These are phyloP conservation scores for Ophiostoma perfectum DNA, from an alignment of 2,329 filamentous ascomycete genomes.

Conservation along the genomic window DNA sequence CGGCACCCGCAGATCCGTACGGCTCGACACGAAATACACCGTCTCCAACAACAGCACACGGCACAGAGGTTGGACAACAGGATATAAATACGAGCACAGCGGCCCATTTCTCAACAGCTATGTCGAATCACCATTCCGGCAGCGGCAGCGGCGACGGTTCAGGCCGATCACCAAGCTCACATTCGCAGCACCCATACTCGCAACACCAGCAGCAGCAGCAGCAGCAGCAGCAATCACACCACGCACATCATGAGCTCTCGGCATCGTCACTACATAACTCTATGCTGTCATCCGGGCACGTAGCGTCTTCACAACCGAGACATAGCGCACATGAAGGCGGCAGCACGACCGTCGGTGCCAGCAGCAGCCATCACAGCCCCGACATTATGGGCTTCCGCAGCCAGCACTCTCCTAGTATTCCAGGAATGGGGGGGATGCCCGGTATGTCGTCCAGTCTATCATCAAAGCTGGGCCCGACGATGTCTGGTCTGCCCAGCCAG, in stretches of 20 bases:
- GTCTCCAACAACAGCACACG: constrained; percentile 18
- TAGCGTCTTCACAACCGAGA: neutral
- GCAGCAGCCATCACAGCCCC: constrained; percentile 8
- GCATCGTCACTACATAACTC: neutral
- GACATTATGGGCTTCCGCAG: constrained; percentile 19
- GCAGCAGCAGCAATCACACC: neutral
- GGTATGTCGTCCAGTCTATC: constrained; percentile 16
- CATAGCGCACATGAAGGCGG: neutral
- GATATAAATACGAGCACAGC: constrained; percentile 10
- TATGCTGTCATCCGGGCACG: constrained; percentile 9
- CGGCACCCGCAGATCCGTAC: constrained; percentile 14
- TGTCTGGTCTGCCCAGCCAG: constrained; percentile 3
- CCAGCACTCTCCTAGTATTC: constrained; percentile 11
- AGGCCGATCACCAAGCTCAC: neutral
- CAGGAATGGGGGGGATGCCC: constrained; percentile 9
- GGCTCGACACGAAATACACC: constrained; percentile 18
- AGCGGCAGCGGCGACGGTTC: constrained; percentile 9
- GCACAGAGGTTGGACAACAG: constrained; percentile 16
- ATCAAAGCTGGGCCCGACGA: constrained; percentile 14
- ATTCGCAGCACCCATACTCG: neutral
- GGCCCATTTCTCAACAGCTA: neutral
- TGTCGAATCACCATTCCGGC: neutral
- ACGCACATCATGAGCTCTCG: neutral
- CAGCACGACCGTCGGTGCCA: neutral
- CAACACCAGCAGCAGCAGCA: constrained; percentile 9